Evolutionary conservation across 106 monocot species (phyloP), one percentile per base, ranked within the genome.

Genomic region (Acorus calamus): DNA sequence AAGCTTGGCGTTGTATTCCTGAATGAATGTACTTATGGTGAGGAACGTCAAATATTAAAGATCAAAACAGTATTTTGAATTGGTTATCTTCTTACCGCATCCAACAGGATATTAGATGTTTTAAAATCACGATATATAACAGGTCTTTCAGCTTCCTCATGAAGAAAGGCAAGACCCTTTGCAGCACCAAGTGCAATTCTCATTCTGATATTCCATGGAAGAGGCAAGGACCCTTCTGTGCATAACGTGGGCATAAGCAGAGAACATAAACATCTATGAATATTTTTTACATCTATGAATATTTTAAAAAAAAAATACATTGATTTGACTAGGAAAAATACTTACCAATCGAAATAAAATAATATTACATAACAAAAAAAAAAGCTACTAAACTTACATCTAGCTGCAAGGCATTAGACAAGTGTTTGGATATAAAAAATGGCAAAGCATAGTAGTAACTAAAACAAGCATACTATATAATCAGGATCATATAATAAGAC

Each of bases 1-100:
- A 11, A 89, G 84, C 49, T 84, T 89, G 28, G 89, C 89, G 69
- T 84, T 81, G 66, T 85, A 89, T 53, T 89, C 84, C 89, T 89
- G 66, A 10, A 66, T 72, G 11, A 66, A n/a, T 14, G 63, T 14
- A 49, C 8, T 47, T 28, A 45, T 41, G 55, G 11, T 46, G n/a
- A 53, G 49, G 14, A 14, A 46, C 8, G 57, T n/a, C 46, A 67
- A 50, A 28, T 28, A 28, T 28, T 28, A 28, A 28, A 28, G 28
- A 28, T 28, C 28, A 28, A 28, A 28, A 28, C 28, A 28, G 28
- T 28, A 28, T 28, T 28, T 28, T 28, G 28, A 28, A 28, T 28
- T 28, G 28, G 0, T 28, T 53, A 44, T 13, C 3, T 50, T 44
- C 74, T 55, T 74, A 85, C 84, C 71, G 63, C 74, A 67, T 85